These are phyloP conservation scores for Penstemon davidsonii DNA, from an alignment of 257 asterid species.

Conservation along the genomic window DNA sequence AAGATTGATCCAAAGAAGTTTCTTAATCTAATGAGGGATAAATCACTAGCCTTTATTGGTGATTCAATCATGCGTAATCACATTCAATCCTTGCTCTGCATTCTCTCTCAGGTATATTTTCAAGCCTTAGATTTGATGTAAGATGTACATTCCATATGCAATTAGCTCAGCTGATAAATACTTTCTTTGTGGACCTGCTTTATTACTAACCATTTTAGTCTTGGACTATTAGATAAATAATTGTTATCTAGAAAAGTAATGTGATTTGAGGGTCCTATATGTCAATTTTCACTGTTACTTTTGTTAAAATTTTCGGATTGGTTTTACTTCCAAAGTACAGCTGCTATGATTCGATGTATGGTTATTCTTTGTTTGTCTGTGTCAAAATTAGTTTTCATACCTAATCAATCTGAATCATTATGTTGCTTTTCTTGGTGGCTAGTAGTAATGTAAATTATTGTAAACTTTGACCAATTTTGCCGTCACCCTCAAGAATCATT, in stretches of 20 bases:
- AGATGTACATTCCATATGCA: background rate
- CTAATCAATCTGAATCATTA: background rate
- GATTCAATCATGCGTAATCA: constrained; percentile 92
- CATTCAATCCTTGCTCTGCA: constrained; percentile 73
- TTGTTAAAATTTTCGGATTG: background rate
- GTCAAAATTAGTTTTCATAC: constrained; percentile 9
- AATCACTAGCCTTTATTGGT: constrained; percentile 69
- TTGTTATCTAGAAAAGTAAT: constrained; percentile 1
- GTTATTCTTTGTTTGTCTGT: constrained; percentile 6
- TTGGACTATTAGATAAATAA: background rate
- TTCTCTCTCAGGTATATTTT: constrained; percentile 67
- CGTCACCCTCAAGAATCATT: background rate
- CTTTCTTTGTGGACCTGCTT: background rate
- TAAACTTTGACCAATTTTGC: background rate
- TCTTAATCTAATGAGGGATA: constrained; percentile 53
- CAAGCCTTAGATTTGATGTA: background rate
- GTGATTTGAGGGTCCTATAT: constrained; percentile 32
- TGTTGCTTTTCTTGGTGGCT: background rate
- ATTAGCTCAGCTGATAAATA: background rate
- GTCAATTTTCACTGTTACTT: background rate
- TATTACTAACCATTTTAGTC: background rate
- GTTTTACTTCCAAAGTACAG: background rate
- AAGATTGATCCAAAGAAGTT: constrained; percentile 52
- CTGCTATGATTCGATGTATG: constrained; percentile 14
- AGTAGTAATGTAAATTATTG: background rate